Conservation (phyloP, 768 basidiomycete species). For the Hypholoma sublateritium region DNA sequence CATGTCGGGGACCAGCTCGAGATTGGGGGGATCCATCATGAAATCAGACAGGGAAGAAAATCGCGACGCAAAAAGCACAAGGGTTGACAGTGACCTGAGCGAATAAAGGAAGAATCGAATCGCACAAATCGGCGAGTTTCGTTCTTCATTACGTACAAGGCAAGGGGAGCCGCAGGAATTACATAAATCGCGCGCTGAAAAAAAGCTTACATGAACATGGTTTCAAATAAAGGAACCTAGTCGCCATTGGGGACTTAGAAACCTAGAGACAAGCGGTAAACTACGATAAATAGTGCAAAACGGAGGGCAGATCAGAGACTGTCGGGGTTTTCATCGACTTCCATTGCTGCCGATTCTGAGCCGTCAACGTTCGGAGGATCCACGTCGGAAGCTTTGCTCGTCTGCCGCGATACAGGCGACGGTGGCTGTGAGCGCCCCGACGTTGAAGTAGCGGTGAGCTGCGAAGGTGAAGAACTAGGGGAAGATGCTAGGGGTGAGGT, state of each 20-base stretch:
- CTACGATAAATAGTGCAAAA: conserved; percentile 4
- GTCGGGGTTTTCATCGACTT: conserved; percentile 19
- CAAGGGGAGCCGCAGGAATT: too few species aligned
- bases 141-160: too few species aligned
- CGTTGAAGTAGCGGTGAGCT: conserved; percentile 3
- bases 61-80: too few species aligned
- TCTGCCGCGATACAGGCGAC: conserved; percentile 2
- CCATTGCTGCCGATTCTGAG: conserved; percentile 28
- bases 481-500: conserved; percentile 17
- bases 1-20: conserved; percentile 5
- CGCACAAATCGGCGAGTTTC: too few species aligned
- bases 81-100: too few species aligned
- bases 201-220: too few species aligned
- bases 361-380: conserved; percentile 24
- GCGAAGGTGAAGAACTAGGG: conserved; percentile 15
- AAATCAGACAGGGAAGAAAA: neutral
- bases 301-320: conserved; percentile 1
- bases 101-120: too few species aligned
- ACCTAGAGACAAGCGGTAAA: neutral
- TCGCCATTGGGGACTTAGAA: too few species aligned
- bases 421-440: conserved; percentile 9
- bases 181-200: too few species aligned
- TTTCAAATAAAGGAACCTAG: too few species aligned
- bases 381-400: conserved; percentile 4
- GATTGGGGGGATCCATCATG: neutral